A percentile compares a stretch with the other conserved stretches of the same genome.
Evolutionary conservation across 805 yeast species (phyloP).

Genomic region (Schwanniomyces occidentalis): DNA sequence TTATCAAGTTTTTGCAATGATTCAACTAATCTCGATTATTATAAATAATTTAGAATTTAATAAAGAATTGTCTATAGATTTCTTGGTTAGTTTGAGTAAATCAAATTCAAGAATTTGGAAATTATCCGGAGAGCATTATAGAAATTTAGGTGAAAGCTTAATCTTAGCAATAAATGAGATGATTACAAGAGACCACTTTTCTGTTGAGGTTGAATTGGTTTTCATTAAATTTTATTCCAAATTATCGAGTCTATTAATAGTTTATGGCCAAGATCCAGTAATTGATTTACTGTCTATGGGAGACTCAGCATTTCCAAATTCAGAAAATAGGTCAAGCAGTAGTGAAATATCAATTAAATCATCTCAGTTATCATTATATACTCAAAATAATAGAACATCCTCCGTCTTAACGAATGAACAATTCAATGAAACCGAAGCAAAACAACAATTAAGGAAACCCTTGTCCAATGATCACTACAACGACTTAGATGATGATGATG

Average conservation of each 20-base stretch:
- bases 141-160: conserved; percentile 20
- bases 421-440: too few species aligned
- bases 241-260: conserved; percentile 5
- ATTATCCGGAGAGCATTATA: conserved; percentile 12
- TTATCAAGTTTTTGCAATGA: conserved; percentile 16
- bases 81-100: conserved; percentile 11
- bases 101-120: conserved; percentile 19
- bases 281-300: conserved; percentile 4
- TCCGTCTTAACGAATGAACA: too few species aligned
- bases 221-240: conserved; percentile 11
- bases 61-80: conserved; percentile 11
- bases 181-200: conserved; percentile 8
- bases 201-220: conserved; percentile 9
- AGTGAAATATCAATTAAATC: conserved; percentile 4
- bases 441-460: too few species aligned
- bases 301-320: too few species aligned
- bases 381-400: too few species aligned
- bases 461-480: too few species aligned
- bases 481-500: conserved; percentile 7
- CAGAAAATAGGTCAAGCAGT: conserved; percentile 1
- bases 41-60: conserved; percentile 14
- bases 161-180: conserved; percentile 9
- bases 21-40: conserved; percentile 16
- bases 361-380: too few species aligned
- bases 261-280: conserved; percentile 6